Base-by-base conservation (phyloP, 2,329 filamentous ascomycete genomes). In the Phyllosticta citribraziliensis region DNA sequence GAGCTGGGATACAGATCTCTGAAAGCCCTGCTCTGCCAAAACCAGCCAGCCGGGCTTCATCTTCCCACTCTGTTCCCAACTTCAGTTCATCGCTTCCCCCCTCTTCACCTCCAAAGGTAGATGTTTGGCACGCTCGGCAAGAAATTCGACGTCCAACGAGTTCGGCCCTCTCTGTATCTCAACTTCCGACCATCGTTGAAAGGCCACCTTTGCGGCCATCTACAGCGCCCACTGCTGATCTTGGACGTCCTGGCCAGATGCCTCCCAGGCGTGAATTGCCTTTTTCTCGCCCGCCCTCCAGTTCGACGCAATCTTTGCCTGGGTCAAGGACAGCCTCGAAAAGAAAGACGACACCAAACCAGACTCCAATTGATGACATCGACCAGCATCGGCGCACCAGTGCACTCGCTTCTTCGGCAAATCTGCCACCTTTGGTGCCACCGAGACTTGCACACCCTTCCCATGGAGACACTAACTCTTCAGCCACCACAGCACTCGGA, bases 191-290 rank as follows among this genome's bases (percentile, higher is more conserved):
- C 51, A 17, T 12, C 40, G 14, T 14, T 17, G 30, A 52, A n/a
- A 20, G 22, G 2, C 30, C 8, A 57, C 52, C 51, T 9, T 5
- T 14, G 22, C 62, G 65, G 12, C 63, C 62, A 5, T 65, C 63
- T 35, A 65, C 63, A 25, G 58, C 68, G 52, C 60, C 61, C 27
- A 24, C 64, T 27, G n/a, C 54, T 52, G 19, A 27, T 27, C 52
- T 66, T 63, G 14, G 61, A 64, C 19, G 64, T 67, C 27, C 57
- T 17, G 56, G 65, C n/a, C 55, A 63, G 19, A 66, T 75, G 33
- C 73, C 74, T 24, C 73, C 73, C 8, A 66, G 70, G 56, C 69
- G 74, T 55, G 74, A 76, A 63, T 68, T 76, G 19, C 74, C 75
- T 3, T 78, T 78, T 63, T 11, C n/a, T 24, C 35, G 53, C n/a